Conservation (phyloP, 1,284 basidiomycete genomes). For the Singerocomus inundabilis region DNA sequence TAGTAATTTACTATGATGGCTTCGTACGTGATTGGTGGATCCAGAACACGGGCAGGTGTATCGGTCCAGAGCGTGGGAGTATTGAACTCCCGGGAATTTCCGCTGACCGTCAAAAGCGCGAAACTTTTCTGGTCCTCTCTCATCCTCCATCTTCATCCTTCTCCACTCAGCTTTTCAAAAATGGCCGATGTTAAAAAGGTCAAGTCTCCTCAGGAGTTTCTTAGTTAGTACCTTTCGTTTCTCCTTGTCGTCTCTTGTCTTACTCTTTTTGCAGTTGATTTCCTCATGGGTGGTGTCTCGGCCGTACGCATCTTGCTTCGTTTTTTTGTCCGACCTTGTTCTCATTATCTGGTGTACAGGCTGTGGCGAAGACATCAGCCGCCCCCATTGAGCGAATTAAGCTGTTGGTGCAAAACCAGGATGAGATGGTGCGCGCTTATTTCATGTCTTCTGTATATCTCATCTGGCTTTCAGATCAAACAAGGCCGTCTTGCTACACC, state of each 20-base stretch:
- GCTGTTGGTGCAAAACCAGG: slow-evolving; percentile 97
- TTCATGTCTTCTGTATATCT: slow-evolving; percentile 1
- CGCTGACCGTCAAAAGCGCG: slow-evolving; percentile 38
- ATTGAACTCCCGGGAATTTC: slow-evolving; percentile 38
- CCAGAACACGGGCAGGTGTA: neutral
- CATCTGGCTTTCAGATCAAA: slow-evolving; percentile 70
- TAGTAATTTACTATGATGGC: slow-evolving; percentile 1
- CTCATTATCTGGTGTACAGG: slow-evolving; percentile 44
- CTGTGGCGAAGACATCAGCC: slow-evolving; percentile 96
- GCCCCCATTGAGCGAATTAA: slow-evolving; percentile 99
- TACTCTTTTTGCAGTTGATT: slow-evolving; percentile 60
- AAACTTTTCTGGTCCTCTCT: slow-evolving; percentile 36
- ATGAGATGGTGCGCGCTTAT: slow-evolving; percentile 70
- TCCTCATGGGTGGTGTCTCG: slow-evolving; percentile 91
- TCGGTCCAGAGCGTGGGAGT: slow-evolving; percentile 41
- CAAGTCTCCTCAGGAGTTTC: slow-evolving; percentile 81
- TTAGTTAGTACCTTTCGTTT: slow-evolving; percentile 38
- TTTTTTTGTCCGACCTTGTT: neutral
- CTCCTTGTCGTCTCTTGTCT: neutral
- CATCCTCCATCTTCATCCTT: slow-evolving; percentile 42
- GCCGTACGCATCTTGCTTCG: slow-evolving; percentile 54
- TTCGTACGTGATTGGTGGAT: slow-evolving; percentile 6
- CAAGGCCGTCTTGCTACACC: slow-evolving; percentile 89
- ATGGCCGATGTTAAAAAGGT: slow-evolving; percentile 77
- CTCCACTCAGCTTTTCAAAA: slow-evolving; percentile 55